Conservation (phyloP, 2,329 filamentous ascomycete genomes). For the Colletotrichum lupini region DNA sequence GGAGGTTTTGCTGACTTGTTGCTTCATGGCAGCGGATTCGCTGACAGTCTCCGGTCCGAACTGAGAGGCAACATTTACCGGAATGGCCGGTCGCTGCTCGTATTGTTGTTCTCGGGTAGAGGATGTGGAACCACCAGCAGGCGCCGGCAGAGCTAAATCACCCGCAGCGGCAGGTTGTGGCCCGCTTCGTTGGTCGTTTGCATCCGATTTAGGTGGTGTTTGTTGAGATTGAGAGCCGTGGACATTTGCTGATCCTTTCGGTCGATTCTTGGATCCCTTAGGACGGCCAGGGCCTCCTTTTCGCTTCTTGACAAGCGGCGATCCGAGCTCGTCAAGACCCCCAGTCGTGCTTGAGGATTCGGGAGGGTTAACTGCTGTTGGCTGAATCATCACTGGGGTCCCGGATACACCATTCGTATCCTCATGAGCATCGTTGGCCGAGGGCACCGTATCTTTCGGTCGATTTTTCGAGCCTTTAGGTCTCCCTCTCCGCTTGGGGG, state of each 20-base stretch:
- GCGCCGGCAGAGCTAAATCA: not conserved
- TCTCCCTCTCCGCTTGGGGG: conserved; percentile 36
- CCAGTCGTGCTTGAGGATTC: not conserved
- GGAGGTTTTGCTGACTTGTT: not conserved
- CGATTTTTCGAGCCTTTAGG: conserved; percentile 39
- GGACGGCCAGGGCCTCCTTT: conserved; percentile 52
- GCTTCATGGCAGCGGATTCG: not conserved
- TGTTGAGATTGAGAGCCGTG: not conserved
- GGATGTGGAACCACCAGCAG: not conserved
- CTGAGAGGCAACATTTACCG: not conserved
- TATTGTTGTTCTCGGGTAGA: not conserved
- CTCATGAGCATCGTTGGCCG: not conserved
- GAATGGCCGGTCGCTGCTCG: not conserved
- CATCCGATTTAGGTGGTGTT: not conserved
- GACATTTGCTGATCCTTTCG: conserved; percentile 44
- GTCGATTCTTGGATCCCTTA: conserved; percentile 63
- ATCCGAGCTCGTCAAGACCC: conserved; percentile 21
- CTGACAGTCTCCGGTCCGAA: not conserved
- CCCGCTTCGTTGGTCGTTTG: conserved; percentile 1
- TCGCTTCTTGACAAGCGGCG: conserved; percentile 49
- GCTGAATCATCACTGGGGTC: not conserved
- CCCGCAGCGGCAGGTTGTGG: not conserved
- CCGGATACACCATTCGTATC: not conserved
- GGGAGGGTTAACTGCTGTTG: not conserved
- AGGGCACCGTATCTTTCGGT: not conserved